Percentiles rank a stretch among this genome's conserved stretches.
Conservation (phyloP, 148 eudicot genomes). For the Camellia japonica region DNA sequence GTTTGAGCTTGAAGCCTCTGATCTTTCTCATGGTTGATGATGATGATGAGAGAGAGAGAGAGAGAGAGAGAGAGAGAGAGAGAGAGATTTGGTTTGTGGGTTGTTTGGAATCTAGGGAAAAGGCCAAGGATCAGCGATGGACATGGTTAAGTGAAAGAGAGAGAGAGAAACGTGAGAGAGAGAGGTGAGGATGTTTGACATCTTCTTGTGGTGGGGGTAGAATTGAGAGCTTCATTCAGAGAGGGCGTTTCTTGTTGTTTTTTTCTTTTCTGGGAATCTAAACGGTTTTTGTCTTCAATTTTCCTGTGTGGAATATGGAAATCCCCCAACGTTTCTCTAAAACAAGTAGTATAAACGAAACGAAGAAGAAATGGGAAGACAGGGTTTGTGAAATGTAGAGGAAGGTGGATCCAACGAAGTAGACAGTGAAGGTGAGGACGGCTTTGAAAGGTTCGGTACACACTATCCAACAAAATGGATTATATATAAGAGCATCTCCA, state of each 20-base stretch:
- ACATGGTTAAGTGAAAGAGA: slow-evolving; percentile 31
- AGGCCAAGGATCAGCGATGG: slow-evolving; percentile 42
- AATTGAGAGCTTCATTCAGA: slow-evolving; percentile 11
- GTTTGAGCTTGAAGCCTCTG: slow-evolving; percentile 43
- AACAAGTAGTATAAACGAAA: neutral
- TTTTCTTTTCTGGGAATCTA: neutral
- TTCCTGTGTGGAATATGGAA: neutral
- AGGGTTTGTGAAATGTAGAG: neutral
- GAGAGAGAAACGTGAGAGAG: slow-evolving; percentile 38
- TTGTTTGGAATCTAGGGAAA: slow-evolving; percentile 17
- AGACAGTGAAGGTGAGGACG: neutral
- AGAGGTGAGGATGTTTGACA: slow-evolving; percentile 36
- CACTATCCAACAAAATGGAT: too few species aligned
- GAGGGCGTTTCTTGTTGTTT: neutral
- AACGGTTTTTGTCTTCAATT: neutral
- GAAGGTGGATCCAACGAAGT: neutral
- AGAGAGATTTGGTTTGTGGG: neutral
- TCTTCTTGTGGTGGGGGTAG: neutral
- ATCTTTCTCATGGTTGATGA: slow-evolving; percentile 15
- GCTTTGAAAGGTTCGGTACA: too few species aligned
- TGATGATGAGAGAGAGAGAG: slow-evolving; percentile 11
- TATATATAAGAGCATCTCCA: too few species aligned
- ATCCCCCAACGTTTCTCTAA: neutral
- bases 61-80: slow-evolving; percentile 8
- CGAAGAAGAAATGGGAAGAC: too few species aligned